Percentiles rank a stretch among this genome's conserved stretches.
phyloP scores from a whole-genome alignment of 2,329 filamentous ascomycete species.

The Monosporascus sp. region DNA sequence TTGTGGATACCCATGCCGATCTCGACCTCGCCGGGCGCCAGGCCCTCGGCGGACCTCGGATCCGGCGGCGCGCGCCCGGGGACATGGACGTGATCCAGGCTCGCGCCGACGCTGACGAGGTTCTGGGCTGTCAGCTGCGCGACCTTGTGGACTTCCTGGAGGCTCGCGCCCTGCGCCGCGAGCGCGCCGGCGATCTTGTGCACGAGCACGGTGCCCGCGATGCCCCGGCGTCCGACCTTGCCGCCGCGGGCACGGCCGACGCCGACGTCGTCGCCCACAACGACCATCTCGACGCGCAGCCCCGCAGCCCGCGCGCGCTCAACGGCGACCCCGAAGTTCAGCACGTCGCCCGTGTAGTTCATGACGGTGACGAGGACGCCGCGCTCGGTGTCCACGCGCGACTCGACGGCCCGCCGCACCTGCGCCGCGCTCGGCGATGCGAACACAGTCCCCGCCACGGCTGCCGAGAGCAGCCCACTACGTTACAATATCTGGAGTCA shows the following conservation, averaged over 20 bases:
- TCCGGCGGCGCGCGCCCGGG: constrained; percentile 63
- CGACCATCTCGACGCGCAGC: constrained; percentile 76
- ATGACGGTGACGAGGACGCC: constrained; percentile 89
- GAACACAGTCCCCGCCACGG: constrained; percentile 84
- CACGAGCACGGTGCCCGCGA: constrained; percentile 88
- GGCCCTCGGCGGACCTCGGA: constrained; percentile 43
- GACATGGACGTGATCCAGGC: constrained; percentile 87
- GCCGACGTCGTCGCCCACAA: constrained; percentile 87
- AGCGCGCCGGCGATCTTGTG: constrained; percentile 84
- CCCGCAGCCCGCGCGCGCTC: constrained; percentile 85
- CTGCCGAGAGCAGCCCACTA: constrained; percentile 67
- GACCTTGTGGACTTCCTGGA: constrained; percentile 68
- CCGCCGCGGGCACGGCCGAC: constrained; percentile 76
- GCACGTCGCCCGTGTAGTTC: constrained; percentile 87
- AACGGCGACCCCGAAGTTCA: constrained; percentile 91
- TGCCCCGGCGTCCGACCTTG: constrained; percentile 88
- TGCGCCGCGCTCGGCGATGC: constrained; percentile 78
- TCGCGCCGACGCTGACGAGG: constrained; percentile 78
- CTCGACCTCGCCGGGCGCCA: constrained; percentile 55
- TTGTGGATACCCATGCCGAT: constrained; percentile 78
- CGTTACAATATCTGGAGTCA: no score
- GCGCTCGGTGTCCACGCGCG: constrained; percentile 62
- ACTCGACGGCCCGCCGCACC: constrained; percentile 69
- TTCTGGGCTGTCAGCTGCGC: constrained; percentile 70
- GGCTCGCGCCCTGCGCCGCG: constrained; percentile 61